phyloP scores from a whole-genome alignment of 106 monocot genomes.

The Iris macrosiphon region DNA sequence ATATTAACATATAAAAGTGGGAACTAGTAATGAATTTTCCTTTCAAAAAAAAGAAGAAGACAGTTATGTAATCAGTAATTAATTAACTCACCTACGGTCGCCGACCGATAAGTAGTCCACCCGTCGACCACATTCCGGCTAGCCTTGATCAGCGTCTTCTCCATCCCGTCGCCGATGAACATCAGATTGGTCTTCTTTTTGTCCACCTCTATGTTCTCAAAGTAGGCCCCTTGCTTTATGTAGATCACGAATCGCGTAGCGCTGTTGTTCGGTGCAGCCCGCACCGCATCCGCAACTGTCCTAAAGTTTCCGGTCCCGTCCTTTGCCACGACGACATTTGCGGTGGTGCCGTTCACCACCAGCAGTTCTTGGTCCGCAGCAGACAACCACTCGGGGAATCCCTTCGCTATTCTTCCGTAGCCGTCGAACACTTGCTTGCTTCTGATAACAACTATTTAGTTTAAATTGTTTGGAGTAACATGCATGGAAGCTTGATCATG shows the following conservation, averaged over 20 bases:
- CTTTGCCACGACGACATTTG: constrained; percentile 60
- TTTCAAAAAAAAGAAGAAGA: too few relatives aligned
- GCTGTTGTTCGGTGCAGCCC: constrained; percentile 49
- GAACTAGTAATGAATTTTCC: too few relatives aligned
- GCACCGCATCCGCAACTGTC: constrained; percentile 52
- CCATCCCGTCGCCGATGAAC: constrained; percentile 85
- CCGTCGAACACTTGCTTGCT: constrained; percentile 38
- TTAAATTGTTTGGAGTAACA: too few relatives aligned
- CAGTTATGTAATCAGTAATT: too few relatives aligned
- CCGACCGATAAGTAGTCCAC: constrained; percentile 78
- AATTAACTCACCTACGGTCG: constrained; percentile 74
- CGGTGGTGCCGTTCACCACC: constrained; percentile 13
- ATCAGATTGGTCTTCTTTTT: constrained; percentile 63
- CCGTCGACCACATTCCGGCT: constrained; percentile 68
- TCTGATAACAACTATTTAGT: too few relatives aligned
- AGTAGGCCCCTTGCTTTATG: constrained; percentile 77
- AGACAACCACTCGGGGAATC: constrained; percentile 53
- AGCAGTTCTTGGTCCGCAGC: constrained; percentile 32
- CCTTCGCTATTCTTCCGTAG: constrained; percentile 21
- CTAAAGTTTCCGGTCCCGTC: constrained; percentile 74
- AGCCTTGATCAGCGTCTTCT: constrained; percentile 81
- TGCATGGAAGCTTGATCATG: too few relatives aligned
- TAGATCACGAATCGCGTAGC: constrained; percentile 60
- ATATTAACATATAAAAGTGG: too few relatives aligned
- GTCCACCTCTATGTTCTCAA: constrained; percentile 71